Percentiles rank a stretch among this genome's conserved stretches.
Conservation (phyloP, 106 monocot species). For the Chionographis japonica region DNA sequence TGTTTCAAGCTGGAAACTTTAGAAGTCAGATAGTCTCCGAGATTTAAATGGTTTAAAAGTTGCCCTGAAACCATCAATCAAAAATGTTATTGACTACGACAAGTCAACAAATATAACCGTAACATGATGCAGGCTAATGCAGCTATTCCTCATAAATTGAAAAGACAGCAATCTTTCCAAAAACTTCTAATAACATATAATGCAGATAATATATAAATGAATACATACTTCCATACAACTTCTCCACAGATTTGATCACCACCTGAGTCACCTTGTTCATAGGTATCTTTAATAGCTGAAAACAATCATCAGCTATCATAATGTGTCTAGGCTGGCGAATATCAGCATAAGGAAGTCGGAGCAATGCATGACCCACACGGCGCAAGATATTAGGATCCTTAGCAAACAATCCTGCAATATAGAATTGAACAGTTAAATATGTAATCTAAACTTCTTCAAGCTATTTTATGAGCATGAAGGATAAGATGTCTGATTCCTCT, state of each 20-base stretch:
- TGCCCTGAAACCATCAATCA: constrained; percentile 47
- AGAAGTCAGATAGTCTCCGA: constrained; percentile 65
- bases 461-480: too few relatives aligned
- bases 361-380: constrained; percentile 70
- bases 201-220: background rate
- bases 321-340: constrained; percentile 60
- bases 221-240: constrained; percentile 90
- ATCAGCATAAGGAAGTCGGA: constrained; percentile 69
- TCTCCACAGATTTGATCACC: constrained; percentile 74
- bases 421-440: constrained; percentile 1
- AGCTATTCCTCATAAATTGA: too few relatives aligned
- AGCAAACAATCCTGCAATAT: constrained; percentile 67
- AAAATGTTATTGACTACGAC: constrained; percentile 1
- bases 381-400: constrained; percentile 76
- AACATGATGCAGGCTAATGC: background rate
- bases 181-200: background rate
- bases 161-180: constrained; percentile 3
- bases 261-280: constrained; percentile 49
- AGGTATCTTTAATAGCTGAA: constrained; percentile 53
- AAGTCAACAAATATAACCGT: background rate
- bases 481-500: too few relatives aligned
- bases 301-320: constrained; percentile 92
- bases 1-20: constrained; percentile 67
- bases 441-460: too few relatives aligned
- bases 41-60: constrained; percentile 66